These are phyloP conservation scores for Desmodesmus armatus DNA, from an alignment of 139 green algal genomes.

Conservation along the genomic window DNA sequence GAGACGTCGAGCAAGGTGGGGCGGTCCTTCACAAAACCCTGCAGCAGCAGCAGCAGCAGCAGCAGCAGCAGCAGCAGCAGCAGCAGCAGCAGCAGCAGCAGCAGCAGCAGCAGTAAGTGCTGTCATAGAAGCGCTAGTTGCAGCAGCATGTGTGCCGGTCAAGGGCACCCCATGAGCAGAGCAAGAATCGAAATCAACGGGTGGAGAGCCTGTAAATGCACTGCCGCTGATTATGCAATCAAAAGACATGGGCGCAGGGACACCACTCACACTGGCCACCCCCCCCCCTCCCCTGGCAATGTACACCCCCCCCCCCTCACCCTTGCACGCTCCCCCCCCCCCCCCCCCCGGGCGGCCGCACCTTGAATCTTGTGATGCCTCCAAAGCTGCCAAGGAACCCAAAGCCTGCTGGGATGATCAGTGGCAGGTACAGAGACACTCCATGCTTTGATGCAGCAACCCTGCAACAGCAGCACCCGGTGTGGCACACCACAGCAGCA, in stretches of 20 bases:
- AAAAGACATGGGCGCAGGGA: background rate
- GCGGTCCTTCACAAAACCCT: slow-evolving; percentile 51
- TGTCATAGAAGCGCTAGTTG: background rate
- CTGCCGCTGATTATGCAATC: too few species aligned
- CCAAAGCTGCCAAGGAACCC: slow-evolving; percentile 85
- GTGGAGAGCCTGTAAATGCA: too few species aligned
- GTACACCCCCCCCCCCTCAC: background rate
- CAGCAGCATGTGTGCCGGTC: background rate
- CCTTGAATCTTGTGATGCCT: slow-evolving; percentile 82
- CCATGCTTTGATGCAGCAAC: slow-evolving; percentile 65
- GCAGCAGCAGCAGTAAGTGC: too few species aligned
- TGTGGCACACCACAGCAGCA: background rate
- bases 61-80: too few species aligned
- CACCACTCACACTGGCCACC: background rate
- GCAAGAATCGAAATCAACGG: too few species aligned
- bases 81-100: background rate
- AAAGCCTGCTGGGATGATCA: slow-evolving; percentile 83
- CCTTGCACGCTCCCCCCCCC: too few species aligned
- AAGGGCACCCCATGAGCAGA: too few species aligned
- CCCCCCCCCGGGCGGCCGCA: too few species aligned
- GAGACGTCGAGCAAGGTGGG: slow-evolving; percentile 51
- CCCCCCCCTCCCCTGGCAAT: background rate
- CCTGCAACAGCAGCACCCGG: slow-evolving; percentile 15
- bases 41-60: background rate
- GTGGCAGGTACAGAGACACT: slow-evolving; percentile 78